phyloP scores from a whole-genome alignment of 129 eudicot species.

The Ambrosia trifida region DNA sequence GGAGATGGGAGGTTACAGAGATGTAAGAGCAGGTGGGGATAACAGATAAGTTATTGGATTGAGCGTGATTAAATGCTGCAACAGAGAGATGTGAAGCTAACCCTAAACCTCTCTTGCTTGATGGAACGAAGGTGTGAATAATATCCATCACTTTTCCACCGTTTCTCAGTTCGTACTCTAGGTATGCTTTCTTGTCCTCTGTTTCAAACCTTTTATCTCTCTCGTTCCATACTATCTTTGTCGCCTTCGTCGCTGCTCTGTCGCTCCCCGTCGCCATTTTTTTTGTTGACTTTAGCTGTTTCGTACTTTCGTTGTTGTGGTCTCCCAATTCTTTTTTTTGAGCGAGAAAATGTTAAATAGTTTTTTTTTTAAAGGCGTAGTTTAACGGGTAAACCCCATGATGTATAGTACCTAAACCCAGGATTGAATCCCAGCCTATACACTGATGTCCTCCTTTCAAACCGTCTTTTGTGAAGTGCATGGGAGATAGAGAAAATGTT shows the following conservation, averaged over 20 bases:
- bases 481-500: no score
- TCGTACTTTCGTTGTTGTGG: no score
- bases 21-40: conserved; percentile 84
- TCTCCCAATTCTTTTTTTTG: no score
- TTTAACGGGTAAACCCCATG: no score
- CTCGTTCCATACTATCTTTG: conserved; percentile 71
- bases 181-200: conserved; percentile 69
- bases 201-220: conserved; percentile 57
- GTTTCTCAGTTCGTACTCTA: conserved; percentile 47
- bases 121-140: conserved; percentile 74
- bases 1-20: conserved; percentile 53
- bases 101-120: conserved; percentile 75
- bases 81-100: conserved; percentile 75
- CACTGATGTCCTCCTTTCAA: no score
- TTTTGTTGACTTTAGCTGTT: not conserved
- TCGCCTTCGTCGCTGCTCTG: conserved; percentile 24
- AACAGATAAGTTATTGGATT: conserved; percentile 50
- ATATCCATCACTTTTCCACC: conserved; percentile 69
- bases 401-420: no score
- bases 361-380: no score
- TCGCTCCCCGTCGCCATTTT: conserved; percentile 35
- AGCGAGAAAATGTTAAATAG: no score
- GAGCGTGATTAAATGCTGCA: conserved; percentile 77
- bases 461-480: no score
- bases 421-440: no score